Conservation (phyloP, 2,329 filamentous ascomycete genomes). For the Fusarium robinianum region DNA sequence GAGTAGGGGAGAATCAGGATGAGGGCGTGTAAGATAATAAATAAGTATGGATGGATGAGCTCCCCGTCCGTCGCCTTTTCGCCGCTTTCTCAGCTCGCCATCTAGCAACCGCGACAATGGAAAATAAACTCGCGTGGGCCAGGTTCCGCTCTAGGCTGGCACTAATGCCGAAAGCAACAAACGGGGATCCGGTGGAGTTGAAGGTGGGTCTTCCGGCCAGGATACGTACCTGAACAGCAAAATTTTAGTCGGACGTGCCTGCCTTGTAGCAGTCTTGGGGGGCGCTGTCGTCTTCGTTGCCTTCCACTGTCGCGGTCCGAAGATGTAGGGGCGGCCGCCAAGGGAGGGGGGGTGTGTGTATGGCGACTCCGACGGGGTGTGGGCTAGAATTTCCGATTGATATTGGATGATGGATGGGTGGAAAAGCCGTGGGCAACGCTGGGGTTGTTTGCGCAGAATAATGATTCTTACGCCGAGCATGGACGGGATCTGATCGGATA, state of each 20-base stretch:
- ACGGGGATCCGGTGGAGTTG: constrained; percentile 24
- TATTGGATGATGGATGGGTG: neutral
- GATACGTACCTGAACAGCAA: constrained; percentile 26
- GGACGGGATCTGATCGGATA: too few relatives aligned
- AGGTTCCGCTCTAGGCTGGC: constrained; percentile 7
- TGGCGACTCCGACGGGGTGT: neutral
- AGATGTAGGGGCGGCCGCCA: constrained; percentile 26
- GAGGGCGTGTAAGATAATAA: constrained; percentile 26
- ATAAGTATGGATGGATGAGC: constrained; percentile 19
- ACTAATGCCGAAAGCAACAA: constrained; percentile 25
- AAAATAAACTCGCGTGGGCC: constrained; percentile 31
- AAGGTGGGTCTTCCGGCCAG: constrained; percentile 3
- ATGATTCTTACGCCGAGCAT: too few relatives aligned
- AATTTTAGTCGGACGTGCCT: constrained; percentile 11
- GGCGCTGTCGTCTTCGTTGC: constrained; percentile 7
- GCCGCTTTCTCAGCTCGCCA: constrained; percentile 19
- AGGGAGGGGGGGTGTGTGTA: constrained; percentile 1
- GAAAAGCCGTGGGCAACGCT: too few relatives aligned
- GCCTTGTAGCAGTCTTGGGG: constrained; percentile 10
- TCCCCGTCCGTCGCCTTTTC: too few relatives aligned
- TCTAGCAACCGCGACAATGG: constrained; percentile 14
- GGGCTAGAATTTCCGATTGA: neutral
- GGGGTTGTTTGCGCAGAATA: too few relatives aligned
- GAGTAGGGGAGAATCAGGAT: constrained; percentile 20
- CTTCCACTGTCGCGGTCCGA: too few relatives aligned